Conservation (phyloP, 2,329 filamentous ascomycete species). For the Magnaporthiopsis incrustans region DNA sequence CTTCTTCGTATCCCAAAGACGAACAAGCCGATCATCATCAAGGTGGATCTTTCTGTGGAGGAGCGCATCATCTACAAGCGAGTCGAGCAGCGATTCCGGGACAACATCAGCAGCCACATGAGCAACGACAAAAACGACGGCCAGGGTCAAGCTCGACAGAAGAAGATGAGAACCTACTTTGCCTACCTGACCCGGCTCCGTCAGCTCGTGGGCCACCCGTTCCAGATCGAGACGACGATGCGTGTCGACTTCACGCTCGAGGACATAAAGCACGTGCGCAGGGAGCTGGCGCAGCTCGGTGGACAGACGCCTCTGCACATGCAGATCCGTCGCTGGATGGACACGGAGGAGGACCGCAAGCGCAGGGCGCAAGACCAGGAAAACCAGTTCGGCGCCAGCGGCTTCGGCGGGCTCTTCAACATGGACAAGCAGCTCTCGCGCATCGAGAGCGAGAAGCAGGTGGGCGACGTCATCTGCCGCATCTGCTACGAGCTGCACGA, state of each 20-base stretch:
- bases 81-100: conserved; percentile 6
- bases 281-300: conserved; percentile 2
- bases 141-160: background rate
- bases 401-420: conserved; percentile 7
- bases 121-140: background rate
- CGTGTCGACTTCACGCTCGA: conserved; percentile 4
- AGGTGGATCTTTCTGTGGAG: conserved; percentile 17
- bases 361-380: background rate
- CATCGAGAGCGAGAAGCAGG: conserved; percentile 5
- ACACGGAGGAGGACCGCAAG: conserved; percentile 2
- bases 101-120: conserved; percentile 3
- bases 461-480: conserved; percentile 5
- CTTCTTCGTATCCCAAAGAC: conserved; percentile 19
- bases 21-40: conserved; percentile 13
- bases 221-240: conserved; percentile 11
- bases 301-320: conserved; percentile 5
- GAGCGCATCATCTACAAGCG: conserved; percentile 15
- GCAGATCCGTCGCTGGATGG: conserved; percentile 12
- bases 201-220: conserved; percentile 12
- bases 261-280: conserved; percentile 10
- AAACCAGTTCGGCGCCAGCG: conserved; percentile 2
- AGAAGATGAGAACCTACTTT: conserved; percentile 7
- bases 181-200: conserved; percentile 10
- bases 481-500: conserved; percentile 5
- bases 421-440: conserved; percentile 5